Evolutionary conservation across 2,329 filamentous ascomycete genomes (phyloP).

Genomic region (Beauveria caledonica): DNA sequence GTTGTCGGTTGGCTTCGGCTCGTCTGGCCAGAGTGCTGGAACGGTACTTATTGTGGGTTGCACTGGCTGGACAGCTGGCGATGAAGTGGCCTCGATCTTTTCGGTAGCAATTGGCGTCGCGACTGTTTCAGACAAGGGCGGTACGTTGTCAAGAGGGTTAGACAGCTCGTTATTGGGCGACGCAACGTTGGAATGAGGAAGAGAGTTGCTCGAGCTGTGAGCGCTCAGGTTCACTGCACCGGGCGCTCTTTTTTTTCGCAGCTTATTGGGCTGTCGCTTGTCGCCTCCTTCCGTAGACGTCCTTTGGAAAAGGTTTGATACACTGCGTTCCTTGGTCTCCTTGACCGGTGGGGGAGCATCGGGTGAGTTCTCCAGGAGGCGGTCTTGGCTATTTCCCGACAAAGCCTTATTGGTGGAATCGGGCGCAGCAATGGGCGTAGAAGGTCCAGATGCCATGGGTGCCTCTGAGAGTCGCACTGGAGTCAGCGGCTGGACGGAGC

Average conservation of each 20-base stretch:
- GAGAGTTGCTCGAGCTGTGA: slow-evolving; percentile 78
- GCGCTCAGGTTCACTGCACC: slow-evolving; percentile 76
- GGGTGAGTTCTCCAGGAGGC: slow-evolving; percentile 34
- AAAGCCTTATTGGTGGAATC: background rate
- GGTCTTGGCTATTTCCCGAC: slow-evolving; percentile 41
- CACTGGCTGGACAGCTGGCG: slow-evolving; percentile 8
- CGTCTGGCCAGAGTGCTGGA: slow-evolving; percentile 4
- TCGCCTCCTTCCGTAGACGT: slow-evolving; percentile 53
- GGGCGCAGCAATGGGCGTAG: background rate
- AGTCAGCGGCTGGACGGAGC: slow-evolving; percentile 31
- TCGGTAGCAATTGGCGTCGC: slow-evolving; percentile 14
- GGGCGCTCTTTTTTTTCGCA: slow-evolving; percentile 77
- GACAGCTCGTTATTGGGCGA: slow-evolving; percentile 38
- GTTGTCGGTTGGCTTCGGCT: slow-evolving; percentile 24
- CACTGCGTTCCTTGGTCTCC: slow-evolving; percentile 56
- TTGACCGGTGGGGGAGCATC: slow-evolving; percentile 32
- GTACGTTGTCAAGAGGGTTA: slow-evolving; percentile 37
- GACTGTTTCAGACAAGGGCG: slow-evolving; percentile 14
- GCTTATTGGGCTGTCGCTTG: slow-evolving; percentile 74
- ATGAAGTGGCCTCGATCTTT: slow-evolving; percentile 5
- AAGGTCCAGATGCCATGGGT: slow-evolving; percentile 11
- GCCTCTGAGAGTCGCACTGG: slow-evolving; percentile 20
- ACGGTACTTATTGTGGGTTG: slow-evolving; percentile 12
- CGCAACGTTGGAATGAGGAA: slow-evolving; percentile 39
- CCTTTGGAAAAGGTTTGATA: slow-evolving; percentile 63